These are phyloP conservation scores for Trichoderma simmonsii DNA, from an alignment of 2,329 filamentous ascomycete species.

Conservation along the genomic window DNA sequence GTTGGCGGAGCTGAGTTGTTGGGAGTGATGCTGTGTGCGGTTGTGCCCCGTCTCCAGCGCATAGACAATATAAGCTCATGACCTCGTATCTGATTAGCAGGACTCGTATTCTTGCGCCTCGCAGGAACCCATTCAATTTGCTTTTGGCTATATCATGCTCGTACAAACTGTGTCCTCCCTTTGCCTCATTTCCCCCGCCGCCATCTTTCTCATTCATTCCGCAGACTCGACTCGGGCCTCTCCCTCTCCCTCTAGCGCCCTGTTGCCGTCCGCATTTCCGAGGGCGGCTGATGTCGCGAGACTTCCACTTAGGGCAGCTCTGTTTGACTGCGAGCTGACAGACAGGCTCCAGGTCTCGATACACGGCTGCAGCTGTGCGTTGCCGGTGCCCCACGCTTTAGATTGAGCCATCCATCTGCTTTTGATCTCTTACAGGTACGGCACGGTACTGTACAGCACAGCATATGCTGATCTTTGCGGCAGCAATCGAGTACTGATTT, in stretches of 20 bases:
- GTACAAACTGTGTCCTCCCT: background rate
- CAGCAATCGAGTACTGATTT: background rate
- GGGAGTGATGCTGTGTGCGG: background rate
- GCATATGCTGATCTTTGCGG: background rate
- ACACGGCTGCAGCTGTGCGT: slow-evolving; percentile 1
- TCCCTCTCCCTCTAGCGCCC: background rate
- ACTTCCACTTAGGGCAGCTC: background rate
- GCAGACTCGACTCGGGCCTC: background rate
- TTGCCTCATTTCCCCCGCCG: background rate
- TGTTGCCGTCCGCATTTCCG: background rate
- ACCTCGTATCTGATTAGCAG: background rate
- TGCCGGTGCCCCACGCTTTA: background rate
- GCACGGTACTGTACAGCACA: background rate
- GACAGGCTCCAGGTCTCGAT: background rate
- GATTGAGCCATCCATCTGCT: background rate
- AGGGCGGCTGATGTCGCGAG: slow-evolving; percentile 6
- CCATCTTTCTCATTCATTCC: background rate
- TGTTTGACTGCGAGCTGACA: background rate
- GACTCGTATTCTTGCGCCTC: background rate
- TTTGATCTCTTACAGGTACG: background rate
- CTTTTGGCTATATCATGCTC: background rate
- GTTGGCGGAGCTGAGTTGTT: background rate
- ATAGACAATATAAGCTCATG: background rate
- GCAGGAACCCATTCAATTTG: background rate
- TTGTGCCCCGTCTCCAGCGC: background rate